A percentile compares a stretch with the other conserved stretches of the same genome.
phyloP scores from a whole-genome alignment of 179 eudicot genomes.

The Vitellaria paradoxa region DNA sequence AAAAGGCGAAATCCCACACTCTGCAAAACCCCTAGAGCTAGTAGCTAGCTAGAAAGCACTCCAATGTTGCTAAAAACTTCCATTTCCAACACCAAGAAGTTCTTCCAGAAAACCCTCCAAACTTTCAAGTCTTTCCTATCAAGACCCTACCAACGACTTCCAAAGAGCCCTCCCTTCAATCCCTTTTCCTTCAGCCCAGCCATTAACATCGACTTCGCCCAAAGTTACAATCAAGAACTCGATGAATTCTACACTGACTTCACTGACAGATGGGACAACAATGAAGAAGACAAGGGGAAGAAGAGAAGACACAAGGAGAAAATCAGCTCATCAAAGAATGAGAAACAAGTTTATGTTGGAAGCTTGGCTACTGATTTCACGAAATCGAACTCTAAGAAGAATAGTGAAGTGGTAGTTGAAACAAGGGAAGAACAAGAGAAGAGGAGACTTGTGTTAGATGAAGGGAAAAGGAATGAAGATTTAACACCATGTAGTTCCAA shows the following conservation, averaged over 20 bases:
- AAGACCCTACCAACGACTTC: constrained; percentile 41
- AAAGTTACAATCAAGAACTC: constrained; percentile 25
- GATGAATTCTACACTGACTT: constrained; percentile 39
- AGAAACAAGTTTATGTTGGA: constrained; percentile 5
- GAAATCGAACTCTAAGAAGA: not conserved
- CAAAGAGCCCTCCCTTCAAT: constrained; percentile 42
- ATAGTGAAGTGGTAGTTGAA: not conserved
- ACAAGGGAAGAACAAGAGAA: constrained; percentile 14
- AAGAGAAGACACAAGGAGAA: constrained; percentile 17
- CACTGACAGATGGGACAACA: constrained; percentile 30
- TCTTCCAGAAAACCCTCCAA: constrained; percentile 46
- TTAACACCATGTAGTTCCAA: not conserved
- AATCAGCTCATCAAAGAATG: not conserved
- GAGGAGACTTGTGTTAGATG: constrained; percentile 1
- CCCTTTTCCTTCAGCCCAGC: constrained; percentile 30
- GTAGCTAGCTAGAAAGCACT: too few species aligned
- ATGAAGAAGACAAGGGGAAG: not conserved
- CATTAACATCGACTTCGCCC: not conserved
- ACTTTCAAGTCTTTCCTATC: constrained; percentile 46
- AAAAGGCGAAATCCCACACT: too few species aligned
- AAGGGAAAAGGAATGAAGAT: constrained; percentile 4
- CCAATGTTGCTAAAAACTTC: constrained; percentile 47
- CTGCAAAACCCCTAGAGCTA: not conserved
- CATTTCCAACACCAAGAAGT: constrained; percentile 53
- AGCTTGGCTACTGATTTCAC: not conserved